Evolutionary conservation across 768 basidiomycete species (phyloP), one percentile per base, ranked within the genome.

Genomic region (Suillus decipiens): DNA sequence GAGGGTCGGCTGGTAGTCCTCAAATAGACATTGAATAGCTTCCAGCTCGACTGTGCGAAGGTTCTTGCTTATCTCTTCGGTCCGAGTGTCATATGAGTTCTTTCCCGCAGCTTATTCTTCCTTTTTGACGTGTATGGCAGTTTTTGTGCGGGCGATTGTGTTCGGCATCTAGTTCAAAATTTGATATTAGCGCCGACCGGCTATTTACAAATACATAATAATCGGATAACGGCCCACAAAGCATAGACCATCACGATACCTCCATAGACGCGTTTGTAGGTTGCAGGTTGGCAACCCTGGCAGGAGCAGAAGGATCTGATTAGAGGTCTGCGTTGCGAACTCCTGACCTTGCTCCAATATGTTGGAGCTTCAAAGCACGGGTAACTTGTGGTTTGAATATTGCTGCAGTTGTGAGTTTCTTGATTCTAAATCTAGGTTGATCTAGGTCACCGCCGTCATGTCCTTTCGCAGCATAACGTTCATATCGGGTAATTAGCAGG

Each of bases 41-140:
- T 95, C 90, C 59, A 95, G 88, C 72, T 94, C 91, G 47, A 95
- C 81, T 17, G 94, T 95, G 65, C 93, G 81, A 63, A 96, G 68
- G 71, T 95, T 95, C 72, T 94, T 89, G 62, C 86, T 86, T 55
- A 90, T 80, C 47, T 90, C 89, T 22, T 86, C 82, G 6, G 77
- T 66, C 41, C 76, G 73, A 69, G 76, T 63, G 28, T 76, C 75
- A 69, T 45, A 72, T 45, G 60, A 64, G 62, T 56, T 63, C 65
- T 68, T 76, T 60, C 66, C 79, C 5, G 84, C 72, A 0, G 80
- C 75, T 63, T 89, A 88, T 66, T 92, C 90, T 69, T 90, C 89
- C 69, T 92, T 92, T 75, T 92, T 91, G 61, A 89, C 81, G 63
- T 89, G 85, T 0, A 89, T 70, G 1, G 89, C 89, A 5, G 88